phyloP scores from a whole-genome alignment of 352 stramenopile species.

The Pythium angustatum region DNA sequence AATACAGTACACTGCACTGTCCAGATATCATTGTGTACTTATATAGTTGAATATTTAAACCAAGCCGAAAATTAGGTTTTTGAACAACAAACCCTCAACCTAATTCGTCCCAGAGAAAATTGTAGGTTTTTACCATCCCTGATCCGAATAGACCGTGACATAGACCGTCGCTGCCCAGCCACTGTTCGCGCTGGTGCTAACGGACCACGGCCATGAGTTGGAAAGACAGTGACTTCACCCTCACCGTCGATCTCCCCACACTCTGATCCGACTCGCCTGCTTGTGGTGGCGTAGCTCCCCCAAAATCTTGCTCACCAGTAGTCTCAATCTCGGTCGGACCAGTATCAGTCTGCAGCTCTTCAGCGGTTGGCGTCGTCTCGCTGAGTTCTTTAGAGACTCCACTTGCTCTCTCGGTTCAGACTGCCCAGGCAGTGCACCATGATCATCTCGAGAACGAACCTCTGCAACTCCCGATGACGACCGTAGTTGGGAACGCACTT shows the following conservation, averaged over 20 bases:
- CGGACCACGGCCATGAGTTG: neutral
- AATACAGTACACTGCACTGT: too few relatives aligned
- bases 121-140: too few relatives aligned
- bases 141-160: too few relatives aligned
- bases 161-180: neutral
- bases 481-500: too few relatives aligned
- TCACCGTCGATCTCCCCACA: neutral
- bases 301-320: neutral
- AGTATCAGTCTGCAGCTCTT: too few relatives aligned
- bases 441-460: neutral
- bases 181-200: too few relatives aligned
- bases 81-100: too few relatives aligned
- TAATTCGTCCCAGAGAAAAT: too few relatives aligned
- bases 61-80: too few relatives aligned
- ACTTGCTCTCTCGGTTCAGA: neutral
- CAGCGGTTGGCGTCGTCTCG: neutral
- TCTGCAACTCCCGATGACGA: neutral
- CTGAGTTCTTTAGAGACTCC: neutral
- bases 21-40: too few relatives aligned
- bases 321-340: neutral
- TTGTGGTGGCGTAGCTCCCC: neutral
- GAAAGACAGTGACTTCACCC: neutral
- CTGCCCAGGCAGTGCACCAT: too few relatives aligned
- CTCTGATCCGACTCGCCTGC: neutral
- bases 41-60: too few relatives aligned